These are phyloP conservation scores for Fragilariopsis cylindrus DNA, from an alignment of 108 stramenopile species.

Conservation along the genomic window DNA sequence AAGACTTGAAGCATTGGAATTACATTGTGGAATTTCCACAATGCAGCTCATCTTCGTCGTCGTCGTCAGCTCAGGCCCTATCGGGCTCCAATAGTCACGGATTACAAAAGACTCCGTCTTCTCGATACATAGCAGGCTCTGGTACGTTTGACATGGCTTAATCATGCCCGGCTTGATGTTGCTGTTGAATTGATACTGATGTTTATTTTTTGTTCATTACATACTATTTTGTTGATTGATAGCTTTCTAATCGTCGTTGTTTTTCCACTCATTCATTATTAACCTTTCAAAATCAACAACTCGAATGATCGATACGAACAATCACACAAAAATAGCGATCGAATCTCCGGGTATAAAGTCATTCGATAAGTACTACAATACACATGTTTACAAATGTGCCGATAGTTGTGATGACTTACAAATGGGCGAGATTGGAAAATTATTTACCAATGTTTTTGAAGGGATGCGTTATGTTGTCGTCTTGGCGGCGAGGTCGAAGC, in stretches of 20 bases:
- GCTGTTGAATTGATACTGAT: neutral
- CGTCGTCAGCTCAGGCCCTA: neutral
- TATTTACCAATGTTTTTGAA: conserved; percentile 50
- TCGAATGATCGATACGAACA: neutral
- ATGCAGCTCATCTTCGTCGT: neutral
- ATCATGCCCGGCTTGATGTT: neutral
- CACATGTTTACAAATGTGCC: conserved; percentile 62
- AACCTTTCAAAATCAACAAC: conserved; percentile 7
- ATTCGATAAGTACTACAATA: conserved; percentile 66
- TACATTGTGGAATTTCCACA: conserved; percentile 28
- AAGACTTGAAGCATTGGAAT: conserved; percentile 39
- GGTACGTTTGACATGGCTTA: conserved; percentile 24
- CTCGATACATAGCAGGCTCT: conserved; percentile 25
- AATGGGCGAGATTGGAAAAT: conserved; percentile 56
- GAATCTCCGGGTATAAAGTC: conserved; percentile 64
- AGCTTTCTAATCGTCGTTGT: neutral
- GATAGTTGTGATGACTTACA: conserved; percentile 66
- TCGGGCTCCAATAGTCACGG: neutral
- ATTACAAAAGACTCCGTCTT: conserved; percentile 34
- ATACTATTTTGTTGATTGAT: neutral
- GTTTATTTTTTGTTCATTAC: neutral
- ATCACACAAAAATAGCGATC: conserved; percentile 23
- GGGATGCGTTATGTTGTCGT: conserved; percentile 66
- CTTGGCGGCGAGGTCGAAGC: conserved; percentile 65
- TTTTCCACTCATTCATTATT: neutral